These are phyloP conservation scores for Colletotrichum sublineola DNA, from an alignment of 2,329 filamentous ascomycete genomes.

Conservation along the genomic window DNA sequence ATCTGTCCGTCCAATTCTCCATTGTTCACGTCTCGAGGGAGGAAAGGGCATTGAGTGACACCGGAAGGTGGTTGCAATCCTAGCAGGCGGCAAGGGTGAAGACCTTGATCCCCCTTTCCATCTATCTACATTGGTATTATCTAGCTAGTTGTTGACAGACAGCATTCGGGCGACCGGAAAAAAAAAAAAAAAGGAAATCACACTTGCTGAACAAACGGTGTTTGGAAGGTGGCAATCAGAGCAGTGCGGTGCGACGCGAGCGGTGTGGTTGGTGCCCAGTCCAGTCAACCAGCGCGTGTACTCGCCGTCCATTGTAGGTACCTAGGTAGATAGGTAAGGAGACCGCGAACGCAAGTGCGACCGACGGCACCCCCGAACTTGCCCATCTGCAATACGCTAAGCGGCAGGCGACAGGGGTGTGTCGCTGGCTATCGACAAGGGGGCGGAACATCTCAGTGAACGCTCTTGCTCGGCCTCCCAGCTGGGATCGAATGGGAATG, in stretches of 20 bases:
- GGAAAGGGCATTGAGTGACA: background rate
- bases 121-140: too few species aligned
- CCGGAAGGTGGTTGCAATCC: background rate
- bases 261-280: conserved; percentile 9
- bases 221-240: background rate
- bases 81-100: background rate
- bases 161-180: too few species aligned
- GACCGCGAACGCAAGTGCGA: background rate
- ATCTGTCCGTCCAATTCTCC: background rate
- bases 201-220: background rate
- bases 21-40: background rate
- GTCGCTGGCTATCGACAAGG: background rate
- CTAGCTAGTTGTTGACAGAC: background rate
- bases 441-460: background rate
- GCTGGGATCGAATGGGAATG: background rate
- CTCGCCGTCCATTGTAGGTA: background rate
- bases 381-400: background rate
- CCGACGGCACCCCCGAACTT: conserved; percentile 28
- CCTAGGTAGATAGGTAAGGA: background rate
- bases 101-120: background rate
- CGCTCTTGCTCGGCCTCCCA: conserved; percentile 5
- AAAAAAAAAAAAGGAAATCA: background rate
- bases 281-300: background rate
- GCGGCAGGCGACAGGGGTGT: conserved; percentile 8
- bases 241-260: background rate